Base-by-base conservation (phyloP, 2,329 filamentous ascomycete genomes). In the Ceratocystis alfenasii region DNA sequence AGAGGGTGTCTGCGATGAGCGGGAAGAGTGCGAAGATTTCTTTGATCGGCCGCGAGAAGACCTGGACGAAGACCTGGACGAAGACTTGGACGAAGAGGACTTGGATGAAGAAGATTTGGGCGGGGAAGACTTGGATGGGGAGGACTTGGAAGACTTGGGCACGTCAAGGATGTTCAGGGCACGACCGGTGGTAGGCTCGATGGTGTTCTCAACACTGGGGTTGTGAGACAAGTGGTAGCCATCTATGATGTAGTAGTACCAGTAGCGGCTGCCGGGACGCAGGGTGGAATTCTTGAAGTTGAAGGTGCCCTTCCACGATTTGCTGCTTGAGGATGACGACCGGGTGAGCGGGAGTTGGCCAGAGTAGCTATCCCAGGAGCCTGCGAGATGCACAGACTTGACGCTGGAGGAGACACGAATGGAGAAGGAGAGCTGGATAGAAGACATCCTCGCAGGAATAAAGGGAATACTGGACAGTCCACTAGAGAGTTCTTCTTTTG, bases 231-330 rank as follows among this genome's bases (percentile, higher is more conserved):
- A 88, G 77, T 96, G 92, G 85, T 96, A 96, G 72, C 94, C 94
- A 77, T 99, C 94, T 77, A 97, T 94, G 86, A 97, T 96, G 83
- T 96, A 99, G 86, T 99, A 99, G 87, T 97, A 99, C 94, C 94
- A 99, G 86, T 97, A 97, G 75, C 93, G 87, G 76, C 90, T 86
- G 75, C 93, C 91, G 72, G 90, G 82, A 81, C 93, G 87, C 72
- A 97, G 84, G 68, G 90, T 93, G 69, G 85, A 79, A 75, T 87
- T 88, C 79, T 94, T 89, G 80, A 99, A 96, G 79, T 90, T 88
- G 82, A 99, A 96, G 73, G 90, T 95, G 74, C 93, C 94, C 76
- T 92, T 89, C 91, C 93, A 97, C 72, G 88, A 88, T 82, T 96
- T 96, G 78, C 87, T 87, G 62, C 87, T 83, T 74, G 81, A 79